Evolutionary conservation across 495 filamentous ascomycete genomes (phyloP), one percentile per base, ranked within the genome.

Genomic region (Penicillium cosmopolitanum): DNA sequence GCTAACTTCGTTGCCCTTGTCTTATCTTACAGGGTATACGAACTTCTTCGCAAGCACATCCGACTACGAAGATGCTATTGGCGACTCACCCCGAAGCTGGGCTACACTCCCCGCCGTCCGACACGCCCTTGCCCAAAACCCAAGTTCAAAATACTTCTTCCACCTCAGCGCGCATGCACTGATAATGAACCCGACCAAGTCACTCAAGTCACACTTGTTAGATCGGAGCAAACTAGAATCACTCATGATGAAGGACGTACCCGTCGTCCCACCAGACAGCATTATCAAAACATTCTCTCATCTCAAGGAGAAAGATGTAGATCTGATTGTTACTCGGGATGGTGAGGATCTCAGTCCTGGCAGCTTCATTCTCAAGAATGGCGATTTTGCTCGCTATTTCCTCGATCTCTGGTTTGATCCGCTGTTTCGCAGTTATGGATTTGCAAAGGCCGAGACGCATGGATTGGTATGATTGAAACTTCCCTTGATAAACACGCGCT

Each of bases 341-440:
- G 82, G 80, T 18, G 89, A 90, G 15, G 92, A 93, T n/a, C 64
- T 99, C 44, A 84, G 82, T 53, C 80, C 85, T 15, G 84, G 83
- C 1, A 96, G 91, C 74, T 90, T 96, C 55, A 70, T 97, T n/a
- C 60, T 99, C 1, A 81, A 83, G 51, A 86, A 87, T 56, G 93
- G 95, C 2, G 89, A 96, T 42, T 99, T 95, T 89, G 90, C 92
- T 7, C 87, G 85, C 54, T 98, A 91, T 78, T 90, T 99, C 65
- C 76, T 98, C 43, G 96, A 98, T 71, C 88, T 92, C 0, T 99
- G 96, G 96, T 97, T 92, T 66, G 93, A 97, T 73, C 96, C 96
- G 28, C 70, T 98, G 40, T 98, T 93, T 75, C 84, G 94, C 53
- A 89, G 80, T 60, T 98, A 98, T 76, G 95, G 95, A 66, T 98